Evolutionary conservation across 1,284 basidiomycete species (phyloP).

Genomic region (Ustilago xerochloae): DNA sequence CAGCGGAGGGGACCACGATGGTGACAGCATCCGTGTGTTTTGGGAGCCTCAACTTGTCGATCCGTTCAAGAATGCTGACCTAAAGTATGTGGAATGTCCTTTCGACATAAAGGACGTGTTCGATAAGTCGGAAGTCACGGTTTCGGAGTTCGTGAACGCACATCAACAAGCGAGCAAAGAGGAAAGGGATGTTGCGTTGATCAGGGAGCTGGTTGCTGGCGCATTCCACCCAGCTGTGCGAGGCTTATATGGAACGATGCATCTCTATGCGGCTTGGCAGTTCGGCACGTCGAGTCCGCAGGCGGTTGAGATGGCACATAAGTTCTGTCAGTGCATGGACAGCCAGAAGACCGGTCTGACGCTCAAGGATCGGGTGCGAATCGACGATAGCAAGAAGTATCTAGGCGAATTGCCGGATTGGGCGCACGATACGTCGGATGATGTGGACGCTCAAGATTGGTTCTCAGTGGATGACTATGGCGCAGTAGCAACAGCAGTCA

Average conservation of each 20-base stretch:
- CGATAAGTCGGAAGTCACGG: constrained; percentile 21
- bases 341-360: constrained; percentile 32
- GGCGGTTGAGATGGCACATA: constrained; percentile 41
- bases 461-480: constrained; percentile 7
- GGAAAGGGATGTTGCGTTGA: constrained; percentile 25
- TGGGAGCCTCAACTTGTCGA: constrained; percentile 48
- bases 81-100: constrained; percentile 50
- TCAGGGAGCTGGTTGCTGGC: constrained; percentile 18
- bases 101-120: constrained; percentile 56
- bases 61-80: constrained; percentile 39
- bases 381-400: constrained; percentile 27
- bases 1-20: constrained; percentile 63
- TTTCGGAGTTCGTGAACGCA: constrained; percentile 37
- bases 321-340: constrained; percentile 48
- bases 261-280: constrained; percentile 38
- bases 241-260: constrained; percentile 40
- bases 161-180: constrained; percentile 13
- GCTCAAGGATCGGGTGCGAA: constrained; percentile 26
- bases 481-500: neutral
- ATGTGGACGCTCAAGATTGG: constrained; percentile 14
- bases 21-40: constrained; percentile 57
- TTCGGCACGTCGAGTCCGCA: constrained; percentile 22
- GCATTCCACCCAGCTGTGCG: constrained; percentile 18
- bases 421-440: constrained; percentile 22
- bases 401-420: constrained; percentile 31